Evolutionary conservation across 31 red algal genomes (phyloP), one percentile per base, ranked within the genome.

Genomic region (Odonthalia washingtoniensis): DNA sequence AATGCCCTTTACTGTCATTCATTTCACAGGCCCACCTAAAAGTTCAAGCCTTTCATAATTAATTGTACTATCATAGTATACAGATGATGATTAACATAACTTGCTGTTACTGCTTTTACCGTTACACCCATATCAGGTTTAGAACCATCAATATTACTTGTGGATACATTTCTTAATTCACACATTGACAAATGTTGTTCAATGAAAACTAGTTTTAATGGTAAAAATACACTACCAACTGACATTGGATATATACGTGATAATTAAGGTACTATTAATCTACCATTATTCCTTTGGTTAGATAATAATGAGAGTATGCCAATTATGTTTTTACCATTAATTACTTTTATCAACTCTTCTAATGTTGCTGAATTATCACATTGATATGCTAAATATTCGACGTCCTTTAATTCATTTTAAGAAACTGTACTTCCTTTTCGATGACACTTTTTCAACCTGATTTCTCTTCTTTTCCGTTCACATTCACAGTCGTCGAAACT

Each of bases 31-130:
- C n/a, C n/a, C 91, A 6, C 91, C 91, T 12, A 94, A 42, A 31
- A 94, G 74, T 62, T 94, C 91, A 18, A 88, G 53, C 3, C 91
- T 78, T 44, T 94, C 91, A 52, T 94, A 94, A 43, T 94, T 94
- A 0, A 38, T 42, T 63, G 70, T 63, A 26, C 42, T 32, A 41
- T 87, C n/a, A n/a, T n/a, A n/a, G n/a, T n/a, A n/a, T n/a, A n/a
- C n/a, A n/a, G n/a, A n/a, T n/a, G n/a, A n/a, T n/a, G n/a, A n/a
- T n/a, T 83, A 4, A 84, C 84, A 33, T 32, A 35, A 24, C 38
- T 77, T 12, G 91, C 70, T 27, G 91, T 94, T n/a, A 94, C 70
- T 62, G 85, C 75, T 35, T 41, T 77, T 12, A 76, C 69, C 38
- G 89, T 41, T 34, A 83, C 32, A 2, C 69, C 41, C n/a, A 79